phyloP scores from a whole-genome alignment of 1,284 basidiomycete species.

The Agroathelia rolfsii region DNA sequence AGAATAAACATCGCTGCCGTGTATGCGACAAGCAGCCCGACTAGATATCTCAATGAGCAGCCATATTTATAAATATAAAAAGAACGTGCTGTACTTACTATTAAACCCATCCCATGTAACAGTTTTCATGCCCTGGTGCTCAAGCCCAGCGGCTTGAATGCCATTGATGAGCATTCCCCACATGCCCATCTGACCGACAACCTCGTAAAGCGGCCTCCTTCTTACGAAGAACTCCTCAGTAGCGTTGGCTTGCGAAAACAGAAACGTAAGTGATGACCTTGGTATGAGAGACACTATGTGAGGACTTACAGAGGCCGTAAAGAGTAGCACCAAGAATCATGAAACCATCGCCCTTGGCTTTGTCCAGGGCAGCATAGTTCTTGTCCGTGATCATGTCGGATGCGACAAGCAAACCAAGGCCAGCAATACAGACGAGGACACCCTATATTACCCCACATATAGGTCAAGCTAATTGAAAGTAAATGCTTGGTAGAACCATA shows the following conservation, averaged over 20 bases:
- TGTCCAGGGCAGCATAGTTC: slow-evolving; percentile 51
- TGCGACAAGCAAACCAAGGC: slow-evolving; percentile 67
- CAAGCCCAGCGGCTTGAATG: slow-evolving; percentile 65
- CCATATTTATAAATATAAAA: not conserved
- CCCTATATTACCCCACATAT: slow-evolving; percentile 33
- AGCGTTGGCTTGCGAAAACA: slow-evolving; percentile 52
- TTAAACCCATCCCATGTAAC: slow-evolving; percentile 65
- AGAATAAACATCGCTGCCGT: slow-evolving; percentile 74
- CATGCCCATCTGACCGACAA: slow-evolving; percentile 78
- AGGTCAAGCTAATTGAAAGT: not conserved
- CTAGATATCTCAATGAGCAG: slow-evolving; percentile 23
- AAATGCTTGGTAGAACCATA: slow-evolving; percentile 21
- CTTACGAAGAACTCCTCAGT: slow-evolving; percentile 83
- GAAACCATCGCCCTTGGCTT: slow-evolving; percentile 74
- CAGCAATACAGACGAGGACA: slow-evolving; percentile 61
- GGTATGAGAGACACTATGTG: slow-evolving; percentile 1
- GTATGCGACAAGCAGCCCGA: slow-evolving; percentile 67
- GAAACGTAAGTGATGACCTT: not conserved
- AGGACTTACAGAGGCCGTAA: slow-evolving; percentile 68
- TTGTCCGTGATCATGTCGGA: slow-evolving; percentile 66
- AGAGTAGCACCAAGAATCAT: slow-evolving; percentile 79
- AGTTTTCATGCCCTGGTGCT: slow-evolving; percentile 54
- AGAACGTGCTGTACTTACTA: slow-evolving; percentile 34
- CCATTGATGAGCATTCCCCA: slow-evolving; percentile 75
- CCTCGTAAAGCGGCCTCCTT: slow-evolving; percentile 72